These are phyloP conservation scores for Penicillium sp. DNA, from an alignment of 2,329 filamentous ascomycete genomes.

Conservation along the genomic window DNA sequence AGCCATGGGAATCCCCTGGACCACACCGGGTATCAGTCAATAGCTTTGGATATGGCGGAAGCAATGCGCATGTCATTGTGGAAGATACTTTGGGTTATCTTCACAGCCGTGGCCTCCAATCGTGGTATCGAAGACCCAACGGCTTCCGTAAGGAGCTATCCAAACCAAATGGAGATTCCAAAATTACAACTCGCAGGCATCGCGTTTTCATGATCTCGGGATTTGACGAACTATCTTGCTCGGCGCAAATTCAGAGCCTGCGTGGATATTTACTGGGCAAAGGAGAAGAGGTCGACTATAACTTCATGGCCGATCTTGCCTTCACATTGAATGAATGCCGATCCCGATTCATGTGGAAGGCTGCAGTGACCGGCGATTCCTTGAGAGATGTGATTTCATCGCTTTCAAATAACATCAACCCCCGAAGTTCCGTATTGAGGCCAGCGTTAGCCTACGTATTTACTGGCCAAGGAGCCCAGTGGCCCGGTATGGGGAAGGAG, in stretches of 20 bases:
- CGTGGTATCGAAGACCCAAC: no score
- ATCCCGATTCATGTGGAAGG: slow-evolving; percentile 20
- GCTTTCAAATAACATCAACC: slow-evolving; percentile 2
- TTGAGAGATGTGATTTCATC: background rate
- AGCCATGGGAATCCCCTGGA: slow-evolving; percentile 6
- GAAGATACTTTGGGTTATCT: slow-evolving; percentile 21
- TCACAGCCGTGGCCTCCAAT: background rate
- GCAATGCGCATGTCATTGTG: slow-evolving; percentile 47
- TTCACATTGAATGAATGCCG: slow-evolving; percentile 24
- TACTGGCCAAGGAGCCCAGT: slow-evolving; percentile 27
- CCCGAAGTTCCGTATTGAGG: background rate
- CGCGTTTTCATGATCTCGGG: slow-evolving; percentile 24
- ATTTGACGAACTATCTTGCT: slow-evolving; percentile 23
- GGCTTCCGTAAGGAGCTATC: no score
- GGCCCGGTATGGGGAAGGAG: slow-evolving; percentile 21
- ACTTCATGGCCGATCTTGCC: slow-evolving; percentile 20
- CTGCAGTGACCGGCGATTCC: slow-evolving; percentile 9
- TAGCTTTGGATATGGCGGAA: slow-evolving; percentile 49
- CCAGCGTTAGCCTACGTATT: slow-evolving; percentile 13
- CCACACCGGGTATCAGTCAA: slow-evolving; percentile 31
- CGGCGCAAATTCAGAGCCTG: slow-evolving; percentile 9
- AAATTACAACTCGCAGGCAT: background rate
- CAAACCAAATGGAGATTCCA: no score
- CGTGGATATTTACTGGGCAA: slow-evolving; percentile 11
- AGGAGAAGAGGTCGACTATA: background rate